Conservation (phyloP, 148 eudicot genomes). For the Rhododendron mucronatum region DNA sequence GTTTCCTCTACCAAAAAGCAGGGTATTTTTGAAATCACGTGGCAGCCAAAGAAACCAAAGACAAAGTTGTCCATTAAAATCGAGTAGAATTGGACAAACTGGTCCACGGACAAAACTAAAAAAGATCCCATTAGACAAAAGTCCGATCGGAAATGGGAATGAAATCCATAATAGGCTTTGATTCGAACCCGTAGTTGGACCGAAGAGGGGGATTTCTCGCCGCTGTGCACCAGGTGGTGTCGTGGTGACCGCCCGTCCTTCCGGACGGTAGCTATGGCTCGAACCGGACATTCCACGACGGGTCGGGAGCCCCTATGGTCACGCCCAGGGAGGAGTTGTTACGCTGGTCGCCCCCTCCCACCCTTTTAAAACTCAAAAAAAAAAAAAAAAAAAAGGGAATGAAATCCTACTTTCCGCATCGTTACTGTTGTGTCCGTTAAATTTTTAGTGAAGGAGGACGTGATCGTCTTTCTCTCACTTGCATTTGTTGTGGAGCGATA, state of each 20-base stretch:
- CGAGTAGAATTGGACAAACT: not conserved
- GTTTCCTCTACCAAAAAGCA: not conserved
- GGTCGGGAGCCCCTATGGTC: no score
- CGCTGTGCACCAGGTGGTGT: no score
- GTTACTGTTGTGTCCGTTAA: not conserved
- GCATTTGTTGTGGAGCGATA: not conserved
- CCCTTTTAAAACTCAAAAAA: no score
- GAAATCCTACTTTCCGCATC: not conserved
- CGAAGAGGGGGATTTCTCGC: no score
- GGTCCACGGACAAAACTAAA: not conserved
- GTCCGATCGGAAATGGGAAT: not conserved
- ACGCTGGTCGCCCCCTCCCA: no score
- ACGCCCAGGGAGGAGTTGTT: no score
- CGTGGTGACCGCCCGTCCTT: no score
- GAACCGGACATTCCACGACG: no score
- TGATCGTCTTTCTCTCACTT: not conserved
- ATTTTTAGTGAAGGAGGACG: not conserved
- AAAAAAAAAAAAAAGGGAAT: no score
- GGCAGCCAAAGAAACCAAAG: not conserved
- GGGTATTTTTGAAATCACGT: not conserved
- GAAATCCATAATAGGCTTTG: no score
- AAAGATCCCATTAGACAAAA: not conserved
- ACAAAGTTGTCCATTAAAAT: not conserved
- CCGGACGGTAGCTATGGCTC: no score
- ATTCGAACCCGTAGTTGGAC: no score